These are phyloP conservation scores for Nicotiana tabacum DNA, from an alignment of 257 asterid genomes.

Conservation along the genomic window DNA sequence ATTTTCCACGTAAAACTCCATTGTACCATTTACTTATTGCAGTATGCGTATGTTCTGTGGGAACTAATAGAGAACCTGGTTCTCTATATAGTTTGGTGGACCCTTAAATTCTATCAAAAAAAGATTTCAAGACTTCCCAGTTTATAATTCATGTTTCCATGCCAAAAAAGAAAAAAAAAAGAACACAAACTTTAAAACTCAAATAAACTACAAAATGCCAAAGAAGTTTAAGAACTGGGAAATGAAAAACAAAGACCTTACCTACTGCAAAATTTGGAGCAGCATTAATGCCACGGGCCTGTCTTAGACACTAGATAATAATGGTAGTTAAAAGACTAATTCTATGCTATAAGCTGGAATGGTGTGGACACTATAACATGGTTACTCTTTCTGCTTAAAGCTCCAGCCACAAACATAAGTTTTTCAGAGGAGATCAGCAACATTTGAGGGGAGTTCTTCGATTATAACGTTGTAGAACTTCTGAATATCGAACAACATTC, in stretches of 20 bases:
- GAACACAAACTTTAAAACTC: not conserved
- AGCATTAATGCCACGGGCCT: not conserved
- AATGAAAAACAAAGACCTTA: not conserved
- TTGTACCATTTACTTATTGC: too few species aligned
- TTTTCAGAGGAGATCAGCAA: slow-evolving; percentile 62
- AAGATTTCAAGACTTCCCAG: not conserved
- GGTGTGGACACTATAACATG: too few species aligned
- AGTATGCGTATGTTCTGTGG: too few species aligned
- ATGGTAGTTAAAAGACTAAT: not conserved
- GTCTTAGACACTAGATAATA: not conserved
- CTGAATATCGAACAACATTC: slow-evolving; percentile 66
- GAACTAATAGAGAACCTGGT: too few species aligned
- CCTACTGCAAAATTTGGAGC: not conserved
- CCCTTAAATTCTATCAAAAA: too few species aligned
- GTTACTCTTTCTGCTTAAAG: too few species aligned
- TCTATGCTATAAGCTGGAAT: not conserved
- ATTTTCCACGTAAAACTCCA: too few species aligned
- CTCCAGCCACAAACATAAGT: not conserved
- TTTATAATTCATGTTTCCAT: not conserved
- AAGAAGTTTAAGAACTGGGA: not conserved
- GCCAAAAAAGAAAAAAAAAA: not conserved
- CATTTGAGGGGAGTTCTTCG: slow-evolving; percentile 72
- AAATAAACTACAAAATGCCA: not conserved
- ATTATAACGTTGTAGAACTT: slow-evolving; percentile 63
- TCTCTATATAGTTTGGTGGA: too few species aligned